Percentiles rank a stretch among this genome's conserved stretches.
Evolutionary conservation across 495 filamentous ascomycete genomes (phyloP).

Genomic region (Trichocladium antarcticum): DNA sequence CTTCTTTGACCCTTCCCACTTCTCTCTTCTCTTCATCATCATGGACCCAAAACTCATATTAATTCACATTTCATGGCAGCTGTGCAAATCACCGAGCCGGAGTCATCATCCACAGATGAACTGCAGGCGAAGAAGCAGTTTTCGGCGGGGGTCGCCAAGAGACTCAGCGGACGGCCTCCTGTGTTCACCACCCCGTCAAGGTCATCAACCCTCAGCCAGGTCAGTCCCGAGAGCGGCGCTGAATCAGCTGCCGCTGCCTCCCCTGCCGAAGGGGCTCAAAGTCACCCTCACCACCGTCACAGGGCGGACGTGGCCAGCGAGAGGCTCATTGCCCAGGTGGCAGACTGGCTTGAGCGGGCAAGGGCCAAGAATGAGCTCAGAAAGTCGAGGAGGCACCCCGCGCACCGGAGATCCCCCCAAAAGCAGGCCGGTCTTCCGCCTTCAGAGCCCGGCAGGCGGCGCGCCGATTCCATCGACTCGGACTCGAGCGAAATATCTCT

Average conservation of each 20-base stretch:
- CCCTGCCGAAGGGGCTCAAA: conserved; percentile 25
- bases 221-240: conserved; percentile 21
- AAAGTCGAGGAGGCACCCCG: conserved; percentile 30
- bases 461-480: conserved; percentile 39
- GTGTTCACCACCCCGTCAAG: conserved; percentile 26
- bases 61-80: conserved; percentile 27
- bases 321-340: conserved; percentile 57
- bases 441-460: conserved; percentile 13
- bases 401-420: conserved; percentile 24
- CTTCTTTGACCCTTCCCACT: not conserved
- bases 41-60: conserved; percentile 1
- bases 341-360: conserved; percentile 70
- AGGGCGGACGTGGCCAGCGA: conserved; percentile 33
- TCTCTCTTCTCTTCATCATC: not conserved
- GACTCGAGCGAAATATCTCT: conserved; percentile 51
- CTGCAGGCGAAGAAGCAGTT: conserved; percentile 34
- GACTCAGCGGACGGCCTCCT: conserved; percentile 34
- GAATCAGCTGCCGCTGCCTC: conserved; percentile 15
- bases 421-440: not conserved
- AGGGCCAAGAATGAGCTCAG: conserved; percentile 50
- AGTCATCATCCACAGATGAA: conserved; percentile 29
- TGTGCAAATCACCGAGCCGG: conserved; percentile 41
- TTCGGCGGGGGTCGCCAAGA: conserved; percentile 29
- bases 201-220: conserved; percentile 30
- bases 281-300: conserved; percentile 26